phyloP scores from a whole-genome alignment of 768 basidiomycete genomes.

The Albatrellus ellisii region DNA sequence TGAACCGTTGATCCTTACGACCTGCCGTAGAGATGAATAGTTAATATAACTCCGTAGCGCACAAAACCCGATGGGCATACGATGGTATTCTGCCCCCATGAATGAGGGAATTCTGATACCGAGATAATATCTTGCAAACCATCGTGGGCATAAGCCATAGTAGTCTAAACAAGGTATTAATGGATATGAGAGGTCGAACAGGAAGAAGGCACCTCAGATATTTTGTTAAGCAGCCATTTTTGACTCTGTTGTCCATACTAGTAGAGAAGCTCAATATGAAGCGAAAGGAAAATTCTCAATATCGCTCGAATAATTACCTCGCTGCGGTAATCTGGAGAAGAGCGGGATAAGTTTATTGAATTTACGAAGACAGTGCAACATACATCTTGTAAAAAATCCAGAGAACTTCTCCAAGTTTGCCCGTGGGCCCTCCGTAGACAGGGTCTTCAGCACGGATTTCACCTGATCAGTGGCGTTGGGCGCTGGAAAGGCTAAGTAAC shows the following conservation, averaged over 20 bases:
- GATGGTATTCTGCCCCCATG: conserved; percentile 79
- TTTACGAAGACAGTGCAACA: conserved; percentile 13
- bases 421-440: conserved; percentile 53
- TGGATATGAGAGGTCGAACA: no score
- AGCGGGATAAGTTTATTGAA: conserved; percentile 14
- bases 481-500: conserved; percentile 29
- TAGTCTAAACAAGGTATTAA: conserved; percentile 33
- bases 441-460: conserved; percentile 45
- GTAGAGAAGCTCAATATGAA: background rate
- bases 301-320: conserved; percentile 29
- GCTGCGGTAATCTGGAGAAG: conserved; percentile 51
- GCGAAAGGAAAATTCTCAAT: conserved; percentile 8
- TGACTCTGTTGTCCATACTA: conserved; percentile 74
- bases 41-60: background rate
- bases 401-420: conserved; percentile 54
- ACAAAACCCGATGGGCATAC: conserved; percentile 36
- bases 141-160: conserved; percentile 42
- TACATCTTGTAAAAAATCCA: conserved; percentile 65
- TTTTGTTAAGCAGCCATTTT: conserved; percentile 58
- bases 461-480: conserved; percentile 51
- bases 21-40: conserved; percentile 26
- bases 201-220: conserved; percentile 37
- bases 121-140: conserved; percentile 44
- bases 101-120: conserved; percentile 60
- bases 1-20: conserved; percentile 65